These are phyloP conservation scores for Zygoascus sp. DNA, from an alignment of 1,139 yeast genomes.

Conservation along the genomic window DNA sequence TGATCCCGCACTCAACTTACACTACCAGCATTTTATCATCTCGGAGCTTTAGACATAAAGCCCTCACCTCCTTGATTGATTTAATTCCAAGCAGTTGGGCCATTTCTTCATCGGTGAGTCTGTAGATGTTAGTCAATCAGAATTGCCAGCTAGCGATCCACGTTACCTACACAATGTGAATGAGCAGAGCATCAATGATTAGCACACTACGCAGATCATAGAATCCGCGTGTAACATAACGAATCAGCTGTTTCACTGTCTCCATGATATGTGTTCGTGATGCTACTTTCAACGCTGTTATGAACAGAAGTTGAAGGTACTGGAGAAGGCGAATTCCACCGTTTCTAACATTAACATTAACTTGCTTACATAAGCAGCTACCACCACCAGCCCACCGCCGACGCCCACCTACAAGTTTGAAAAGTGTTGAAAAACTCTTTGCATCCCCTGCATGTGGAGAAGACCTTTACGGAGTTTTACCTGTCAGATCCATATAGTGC, in stretches of 20 bases:
- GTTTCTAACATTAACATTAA: too few species aligned
- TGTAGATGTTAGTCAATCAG: too few species aligned
- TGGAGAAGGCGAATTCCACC: too few species aligned
- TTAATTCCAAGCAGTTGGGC: slow-evolving; percentile 75
- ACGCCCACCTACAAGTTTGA: too few species aligned
- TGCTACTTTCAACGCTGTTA: too few species aligned
- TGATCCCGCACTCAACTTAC: slow-evolving; percentile 19
- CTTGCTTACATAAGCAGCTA: too few species aligned
- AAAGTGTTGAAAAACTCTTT: neutral
- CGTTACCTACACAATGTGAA: slow-evolving; percentile 63
- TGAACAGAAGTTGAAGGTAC: too few species aligned
- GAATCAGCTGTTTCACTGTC: slow-evolving; percentile 36
- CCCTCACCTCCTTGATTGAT: slow-evolving; percentile 71
- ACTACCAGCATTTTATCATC: slow-evolving; percentile 62
- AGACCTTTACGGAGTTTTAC: neutral
- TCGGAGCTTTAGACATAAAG: slow-evolving; percentile 71
- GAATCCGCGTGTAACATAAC: slow-evolving; percentile 79
- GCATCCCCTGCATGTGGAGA: slow-evolving; percentile 5
- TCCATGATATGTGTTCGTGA: slow-evolving; percentile 32
- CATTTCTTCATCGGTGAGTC: slow-evolving; percentile 86
- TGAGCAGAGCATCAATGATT: slow-evolving; percentile 80
- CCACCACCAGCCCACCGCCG: too few species aligned
- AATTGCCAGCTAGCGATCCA: neutral
- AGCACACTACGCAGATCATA: slow-evolving; percentile 80
- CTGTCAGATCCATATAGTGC: neutral